Percentiles rank a stretch among this genome's conserved stretches.
Evolutionary conservation across 768 basidiomycete species (phyloP).

Genomic region (Rhodotorula babjevae): DNA sequence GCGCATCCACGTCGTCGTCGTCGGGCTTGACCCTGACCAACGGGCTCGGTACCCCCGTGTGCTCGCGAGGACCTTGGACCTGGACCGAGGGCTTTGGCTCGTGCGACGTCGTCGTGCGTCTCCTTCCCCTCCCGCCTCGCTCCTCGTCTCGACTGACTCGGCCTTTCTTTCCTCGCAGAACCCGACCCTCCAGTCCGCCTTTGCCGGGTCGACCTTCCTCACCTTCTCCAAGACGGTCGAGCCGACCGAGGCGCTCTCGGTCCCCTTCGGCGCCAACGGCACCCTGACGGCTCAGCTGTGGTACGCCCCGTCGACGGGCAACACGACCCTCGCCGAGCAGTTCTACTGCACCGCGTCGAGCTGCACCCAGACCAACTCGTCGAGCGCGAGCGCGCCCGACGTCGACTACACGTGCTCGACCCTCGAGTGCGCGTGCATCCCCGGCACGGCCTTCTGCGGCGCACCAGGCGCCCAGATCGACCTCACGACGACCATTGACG

Average conservation of each 20-base stretch:
- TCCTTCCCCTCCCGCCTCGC: not conserved
- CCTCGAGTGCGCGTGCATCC: conserved; percentile 68
- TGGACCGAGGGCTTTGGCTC: conserved; percentile 78
- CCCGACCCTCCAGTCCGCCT: conserved; percentile 73
- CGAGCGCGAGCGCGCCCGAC: conserved; percentile 10
- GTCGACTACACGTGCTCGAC: conserved; percentile 67
- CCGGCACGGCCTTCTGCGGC: conserved; percentile 71
- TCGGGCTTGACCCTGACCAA: not conserved
- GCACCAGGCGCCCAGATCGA: conserved; percentile 44
- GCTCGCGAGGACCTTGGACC: conserved; percentile 65
- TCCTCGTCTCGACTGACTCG: no score
- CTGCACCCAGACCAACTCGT: conserved; percentile 60
- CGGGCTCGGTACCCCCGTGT: conserved; percentile 52
- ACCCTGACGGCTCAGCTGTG: conserved; percentile 49
- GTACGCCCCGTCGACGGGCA: conserved; percentile 28
- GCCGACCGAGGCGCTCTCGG: conserved; percentile 63
- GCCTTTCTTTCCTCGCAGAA: conserved; percentile 60
- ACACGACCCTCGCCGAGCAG: conserved; percentile 66
- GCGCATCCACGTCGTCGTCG: not conserved
- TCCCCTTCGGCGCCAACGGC: conserved; percentile 48
- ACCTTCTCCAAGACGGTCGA: conserved; percentile 75
- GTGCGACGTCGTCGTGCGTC: conserved; percentile 71
- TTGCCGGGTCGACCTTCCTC: conserved; percentile 64
- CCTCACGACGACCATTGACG: conserved; percentile 56
- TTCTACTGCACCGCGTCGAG: conserved; percentile 73